Percentiles rank a stretch among this genome's conserved stretches.
Evolutionary conservation across 1,284 basidiomycete genomes (phyloP).

Genomic region (Cryptococcus sp.): DNA sequence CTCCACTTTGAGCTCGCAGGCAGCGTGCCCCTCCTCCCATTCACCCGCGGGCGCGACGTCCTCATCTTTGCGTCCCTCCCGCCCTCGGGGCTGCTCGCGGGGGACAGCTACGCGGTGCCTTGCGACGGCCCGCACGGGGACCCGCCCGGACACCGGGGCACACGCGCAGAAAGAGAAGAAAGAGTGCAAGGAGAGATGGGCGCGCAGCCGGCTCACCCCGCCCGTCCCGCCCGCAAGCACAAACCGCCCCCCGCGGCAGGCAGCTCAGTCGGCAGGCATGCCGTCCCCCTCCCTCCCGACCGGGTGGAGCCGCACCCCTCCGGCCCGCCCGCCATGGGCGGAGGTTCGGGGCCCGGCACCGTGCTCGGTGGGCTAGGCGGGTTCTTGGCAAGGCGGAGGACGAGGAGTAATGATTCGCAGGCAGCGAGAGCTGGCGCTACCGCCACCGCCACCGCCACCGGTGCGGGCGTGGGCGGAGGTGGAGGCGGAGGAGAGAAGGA

Average conservation of each 20-base stretch:
- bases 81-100: constrained; percentile 26
- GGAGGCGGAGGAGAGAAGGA: no score
- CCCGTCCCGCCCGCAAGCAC: no score
- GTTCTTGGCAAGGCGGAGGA: background rate
- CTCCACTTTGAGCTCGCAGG: constrained; percentile 31
- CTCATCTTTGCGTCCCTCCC: constrained; percentile 39
- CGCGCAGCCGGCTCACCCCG: no score
- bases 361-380: background rate
- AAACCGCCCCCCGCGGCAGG: background rate
- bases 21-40: constrained; percentile 36
- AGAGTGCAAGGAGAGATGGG: no score
- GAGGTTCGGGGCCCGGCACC: no score
- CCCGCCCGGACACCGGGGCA: no score
- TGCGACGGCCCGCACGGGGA: no score
- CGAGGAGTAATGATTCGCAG: background rate
- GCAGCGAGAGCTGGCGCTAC: constrained; percentile 13
- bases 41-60: constrained; percentile 35
- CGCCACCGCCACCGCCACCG: background rate
- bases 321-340: background rate
- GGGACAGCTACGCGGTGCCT: constrained; percentile 22
- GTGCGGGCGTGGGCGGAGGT: no score
- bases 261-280: background rate
- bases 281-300: background rate
- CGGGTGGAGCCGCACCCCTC: background rate
- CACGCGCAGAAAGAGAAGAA: no score